Base-by-base conservation (phyloP, 2,329 filamentous ascomycete species). In the Rhynchosporium secalis region DNA sequence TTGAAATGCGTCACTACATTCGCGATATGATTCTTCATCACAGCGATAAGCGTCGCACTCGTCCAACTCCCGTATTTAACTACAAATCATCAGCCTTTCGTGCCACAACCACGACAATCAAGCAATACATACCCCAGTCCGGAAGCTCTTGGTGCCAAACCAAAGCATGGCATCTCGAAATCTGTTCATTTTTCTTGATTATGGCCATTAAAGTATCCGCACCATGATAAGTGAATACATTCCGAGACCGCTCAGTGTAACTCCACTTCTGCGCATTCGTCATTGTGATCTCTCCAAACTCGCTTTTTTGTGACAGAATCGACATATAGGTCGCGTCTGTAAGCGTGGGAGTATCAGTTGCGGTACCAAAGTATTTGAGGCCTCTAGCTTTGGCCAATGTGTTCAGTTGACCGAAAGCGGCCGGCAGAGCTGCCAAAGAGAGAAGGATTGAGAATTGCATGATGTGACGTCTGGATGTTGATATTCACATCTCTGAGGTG, bases 181-280 rank as follows among this genome's bases (percentile, higher is more conserved):
- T 66, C 73, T 84, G 80, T 4, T 77, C 75, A 65, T 83, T 82
- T 15, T 70, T 71, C 67, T 78, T 74, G 6, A 82, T 81, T 38
- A 83, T 75, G 56, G 76, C 74, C 45, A 80, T 73, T 26, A 85
- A 76, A 55, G 79, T 77, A 67, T 91, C 86, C 47, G 83, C 86
- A 1, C 77, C 72, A 5, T 79, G 78, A 73, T 80, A 90, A 66
- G 77, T 80, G 77, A 89, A 91, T 29, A 76, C 72, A 40, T 78
- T 80, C 41, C 81, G 80, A 28, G 74, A 72, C 0, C 85, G 83
- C 77, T 91, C 85, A 8, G 79, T 86, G 65, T 80, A 78, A 62
- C 85, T 78, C 86, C 86, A 90, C 78, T 85, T 84, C 72, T 86
- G 82, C 2, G 81, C 80, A 71, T 90, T 90, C 55, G 82, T 84